These are phyloP conservation scores for Fulvia fulva DNA, from an alignment of 2,329 filamentous ascomycete species.

Conservation along the genomic window DNA sequence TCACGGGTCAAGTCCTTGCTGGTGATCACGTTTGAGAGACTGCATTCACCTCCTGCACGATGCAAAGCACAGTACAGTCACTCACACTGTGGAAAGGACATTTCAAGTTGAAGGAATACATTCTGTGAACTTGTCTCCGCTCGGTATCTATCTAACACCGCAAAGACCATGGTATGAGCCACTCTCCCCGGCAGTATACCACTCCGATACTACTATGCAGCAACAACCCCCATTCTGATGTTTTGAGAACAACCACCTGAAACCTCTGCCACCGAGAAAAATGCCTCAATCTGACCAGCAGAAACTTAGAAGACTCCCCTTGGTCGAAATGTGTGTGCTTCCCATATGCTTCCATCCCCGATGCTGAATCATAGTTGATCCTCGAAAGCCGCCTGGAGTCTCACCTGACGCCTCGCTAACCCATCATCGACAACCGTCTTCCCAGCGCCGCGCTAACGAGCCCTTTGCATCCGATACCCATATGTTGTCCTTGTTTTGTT, in stretches of 20 bases:
- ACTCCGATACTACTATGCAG: neutral
- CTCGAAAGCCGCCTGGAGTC: conserved; percentile 8
- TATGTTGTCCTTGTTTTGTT: conserved; percentile 24
- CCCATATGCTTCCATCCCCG: conserved; percentile 6
- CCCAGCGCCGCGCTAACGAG: conserved; percentile 24
- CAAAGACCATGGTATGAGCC: neutral
- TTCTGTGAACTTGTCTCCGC: neutral
- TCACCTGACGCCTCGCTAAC: conserved; percentile 24
- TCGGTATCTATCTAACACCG: neutral
- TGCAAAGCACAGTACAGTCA: too few species aligned
- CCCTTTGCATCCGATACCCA: conserved; percentile 25
- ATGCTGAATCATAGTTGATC: conserved; percentile 7
- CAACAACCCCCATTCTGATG: neutral
- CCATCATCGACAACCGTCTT: conserved; percentile 20
- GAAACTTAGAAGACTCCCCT: neutral
- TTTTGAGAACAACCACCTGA: neutral
- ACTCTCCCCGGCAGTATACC: neutral
- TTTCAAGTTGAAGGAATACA: neutral
- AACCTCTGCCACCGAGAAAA: neutral
- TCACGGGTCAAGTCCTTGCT: too few species aligned
- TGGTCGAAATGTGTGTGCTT: neutral
- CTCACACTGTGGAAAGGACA: too few species aligned
- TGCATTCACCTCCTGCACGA: too few species aligned
- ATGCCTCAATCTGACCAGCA: conserved; percentile 10
- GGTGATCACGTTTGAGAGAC: too few species aligned